Conservation (phyloP, 108 stramenopile species). For the Cylindrotheca fusiformis region DNA sequence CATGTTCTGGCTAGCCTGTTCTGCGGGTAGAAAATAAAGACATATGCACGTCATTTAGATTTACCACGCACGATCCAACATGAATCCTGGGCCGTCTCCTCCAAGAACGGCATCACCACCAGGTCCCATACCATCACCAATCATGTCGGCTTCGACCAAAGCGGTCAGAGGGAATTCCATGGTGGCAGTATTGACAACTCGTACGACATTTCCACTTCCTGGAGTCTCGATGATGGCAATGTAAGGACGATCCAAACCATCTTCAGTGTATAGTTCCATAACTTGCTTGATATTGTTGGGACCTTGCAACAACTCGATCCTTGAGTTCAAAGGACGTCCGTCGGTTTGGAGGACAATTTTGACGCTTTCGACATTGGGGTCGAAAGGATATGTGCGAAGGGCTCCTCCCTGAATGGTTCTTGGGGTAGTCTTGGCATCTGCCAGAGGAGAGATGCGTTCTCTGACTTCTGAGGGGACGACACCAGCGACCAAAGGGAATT, state of each 20-base stretch:
- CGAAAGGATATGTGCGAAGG: conserved; percentile 70
- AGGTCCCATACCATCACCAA: conserved; percentile 17
- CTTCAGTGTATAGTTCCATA: conserved; percentile 82
- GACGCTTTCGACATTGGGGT: conserved; percentile 65
- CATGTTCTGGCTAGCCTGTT: too few species aligned
- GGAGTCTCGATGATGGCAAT: conserved; percentile 80
- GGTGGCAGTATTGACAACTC: conserved; percentile 82
- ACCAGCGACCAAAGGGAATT: conserved; percentile 70
- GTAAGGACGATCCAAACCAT: conserved; percentile 80
- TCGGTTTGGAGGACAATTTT: conserved; percentile 71
- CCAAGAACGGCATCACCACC: conserved; percentile 8
- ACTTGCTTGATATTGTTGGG: conserved; percentile 90
- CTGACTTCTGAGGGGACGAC: conserved; percentile 52
- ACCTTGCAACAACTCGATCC: conserved; percentile 80
- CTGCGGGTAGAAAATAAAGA: too few species aligned
- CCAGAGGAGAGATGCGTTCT: conserved; percentile 39
- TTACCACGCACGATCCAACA: neutral
- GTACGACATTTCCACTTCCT: conserved; percentile 77
- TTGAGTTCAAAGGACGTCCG: conserved; percentile 83
- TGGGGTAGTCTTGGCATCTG: conserved; percentile 39
- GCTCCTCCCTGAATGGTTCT: conserved; percentile 80
- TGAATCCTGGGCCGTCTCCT: conserved; percentile 14
- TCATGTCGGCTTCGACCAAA: conserved; percentile 59
- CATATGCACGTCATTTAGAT: too few species aligned
- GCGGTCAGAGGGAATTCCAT: conserved; percentile 84